Evolutionary conservation across 2,329 filamentous ascomycete genomes (phyloP), one percentile per base, ranked within the genome.

Genomic region (Colletotrichum cuscutae): DNA sequence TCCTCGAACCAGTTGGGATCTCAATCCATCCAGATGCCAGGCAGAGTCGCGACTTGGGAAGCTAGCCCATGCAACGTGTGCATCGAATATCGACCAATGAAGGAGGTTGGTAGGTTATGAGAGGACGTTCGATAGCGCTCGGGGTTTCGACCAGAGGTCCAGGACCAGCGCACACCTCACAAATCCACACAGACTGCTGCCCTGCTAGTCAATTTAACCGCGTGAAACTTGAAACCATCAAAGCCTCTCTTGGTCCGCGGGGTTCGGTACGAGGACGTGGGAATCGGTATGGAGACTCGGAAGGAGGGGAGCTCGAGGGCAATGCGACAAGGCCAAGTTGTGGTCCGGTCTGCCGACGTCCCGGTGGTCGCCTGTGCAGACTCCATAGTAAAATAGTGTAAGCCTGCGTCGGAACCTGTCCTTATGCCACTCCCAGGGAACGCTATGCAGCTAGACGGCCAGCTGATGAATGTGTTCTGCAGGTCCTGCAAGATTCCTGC

Each of bases 201-300:
- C 56, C 28, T 60, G 62, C 42, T 60, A 54, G 62, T 56, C 65
- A 24, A 54, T 49, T 42, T 26, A 66, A 6, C 62, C 68, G 68
- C 46, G 63, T 57, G 57, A 61, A 60, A 66, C 68, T 71, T 68
- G 68, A 71, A 71, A 68, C 68, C 26, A 68, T 37, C 12, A 71
- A 32, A 49, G 63, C 57, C 42, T 66, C 42, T n/a, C 54, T 32
- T 30, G 52, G 37, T 30, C 30, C 30, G 62, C 64, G 46, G 42
- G 42, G 57, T 42, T 28, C 46, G 57, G 63, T 46, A 61, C 32
- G 56, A 56, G 32, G 28, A 52, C 22, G 57, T 61, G 26, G 63
- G 35, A 60, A 42, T 24, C 26, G 66, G 15, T 28, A 57, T 57
- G 59, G 35, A 57, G 35, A 54, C 30, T 53, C 13, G 52, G 52